Percentiles rank a stretch among this genome's conserved stretches.
phyloP scores from a whole-genome alignment of 768 basidiomycete genomes.

The Rhodotorula graminis region DNA sequence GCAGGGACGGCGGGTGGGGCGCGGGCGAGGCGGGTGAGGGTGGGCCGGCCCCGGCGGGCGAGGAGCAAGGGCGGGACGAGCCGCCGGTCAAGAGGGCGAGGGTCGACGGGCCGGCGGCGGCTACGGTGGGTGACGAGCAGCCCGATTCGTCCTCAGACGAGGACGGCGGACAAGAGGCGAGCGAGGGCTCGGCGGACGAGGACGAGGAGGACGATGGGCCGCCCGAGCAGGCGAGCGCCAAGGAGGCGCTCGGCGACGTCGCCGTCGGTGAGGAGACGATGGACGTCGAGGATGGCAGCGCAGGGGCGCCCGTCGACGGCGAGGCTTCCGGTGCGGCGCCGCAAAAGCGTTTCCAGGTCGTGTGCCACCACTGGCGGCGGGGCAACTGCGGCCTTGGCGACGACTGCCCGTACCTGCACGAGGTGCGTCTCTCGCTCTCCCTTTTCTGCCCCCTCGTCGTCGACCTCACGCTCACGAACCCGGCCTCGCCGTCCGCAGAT shows the following conservation, averaged over 20 bases:
- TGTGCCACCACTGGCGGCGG: slow-evolving; percentile 28
- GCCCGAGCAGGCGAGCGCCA: slow-evolving; percentile 12
- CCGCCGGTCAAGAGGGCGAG: neutral
- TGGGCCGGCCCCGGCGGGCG: too few relatives aligned
- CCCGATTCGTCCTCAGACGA: neutral
- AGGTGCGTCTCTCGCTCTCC: slow-evolving; percentile 3
- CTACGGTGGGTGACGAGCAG: neutral
- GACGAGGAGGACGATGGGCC: slow-evolving; percentile 17
- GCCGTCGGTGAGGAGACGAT: neutral
- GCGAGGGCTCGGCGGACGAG: neutral
- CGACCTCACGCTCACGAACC: neutral
- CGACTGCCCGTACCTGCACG: slow-evolving; percentile 32
- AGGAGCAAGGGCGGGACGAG: neutral
- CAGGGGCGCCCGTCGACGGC: too few relatives aligned
- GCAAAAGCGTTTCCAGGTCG: slow-evolving; percentile 29
- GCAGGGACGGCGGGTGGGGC: neutral
- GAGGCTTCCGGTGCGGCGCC: neutral
- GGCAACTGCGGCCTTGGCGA: slow-evolving; percentile 30
- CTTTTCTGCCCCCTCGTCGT: too few relatives aligned
- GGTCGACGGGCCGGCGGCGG: neutral
- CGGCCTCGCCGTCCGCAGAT: slow-evolving; percentile 4
- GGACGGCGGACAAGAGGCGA: neutral
- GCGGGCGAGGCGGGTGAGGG: neutral
- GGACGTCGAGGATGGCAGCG: neutral
- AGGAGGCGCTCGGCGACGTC: neutral